A percentile compares a stretch with the other conserved stretches of the same genome.
Conservation (phyloP, 164 flowering plant species). For the Buxus sempervirens region DNA sequence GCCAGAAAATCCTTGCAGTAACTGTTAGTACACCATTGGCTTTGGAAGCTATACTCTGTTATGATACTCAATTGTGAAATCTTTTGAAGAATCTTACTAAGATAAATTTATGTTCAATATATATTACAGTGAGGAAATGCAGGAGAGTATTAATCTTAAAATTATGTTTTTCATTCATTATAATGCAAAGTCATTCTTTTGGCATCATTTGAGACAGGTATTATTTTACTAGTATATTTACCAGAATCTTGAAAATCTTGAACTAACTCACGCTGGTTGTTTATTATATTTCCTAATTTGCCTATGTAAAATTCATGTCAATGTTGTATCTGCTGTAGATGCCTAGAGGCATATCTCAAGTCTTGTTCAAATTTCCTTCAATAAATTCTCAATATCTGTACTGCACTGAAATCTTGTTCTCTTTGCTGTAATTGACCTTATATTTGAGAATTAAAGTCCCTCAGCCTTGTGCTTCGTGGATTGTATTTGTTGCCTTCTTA, state of each 20-base stretch:
- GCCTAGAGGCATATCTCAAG: neutral
- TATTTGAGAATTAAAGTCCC: neutral
- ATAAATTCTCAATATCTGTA: neutral
- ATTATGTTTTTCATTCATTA: too few species aligned
- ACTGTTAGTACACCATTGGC: neutral
- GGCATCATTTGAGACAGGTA: too few species aligned
- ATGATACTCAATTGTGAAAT: too few species aligned
- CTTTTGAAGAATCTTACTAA: too few species aligned
- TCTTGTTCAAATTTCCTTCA: neutral
- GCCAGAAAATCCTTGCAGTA: neutral
- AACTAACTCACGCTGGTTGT: neutral
- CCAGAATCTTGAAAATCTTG: too few species aligned
- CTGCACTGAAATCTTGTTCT: neutral
- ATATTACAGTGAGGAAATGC: too few species aligned
- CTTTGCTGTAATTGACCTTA: too few species aligned
- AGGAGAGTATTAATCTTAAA: too few species aligned
- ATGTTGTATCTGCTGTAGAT: neutral
- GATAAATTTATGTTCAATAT: too few species aligned
- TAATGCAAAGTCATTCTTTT: too few species aligned
- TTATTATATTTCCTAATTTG: neutral
- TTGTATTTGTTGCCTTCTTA: neutral
- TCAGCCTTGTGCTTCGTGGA: neutral
- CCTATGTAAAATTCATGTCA: neutral
- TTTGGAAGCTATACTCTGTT: neutral
- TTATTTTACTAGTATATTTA: too few species aligned